Percentiles rank a stretch among this genome's conserved stretches.
phyloP scores from a whole-genome alignment of 768 basidiomycete species.

The Imleria badia region DNA sequence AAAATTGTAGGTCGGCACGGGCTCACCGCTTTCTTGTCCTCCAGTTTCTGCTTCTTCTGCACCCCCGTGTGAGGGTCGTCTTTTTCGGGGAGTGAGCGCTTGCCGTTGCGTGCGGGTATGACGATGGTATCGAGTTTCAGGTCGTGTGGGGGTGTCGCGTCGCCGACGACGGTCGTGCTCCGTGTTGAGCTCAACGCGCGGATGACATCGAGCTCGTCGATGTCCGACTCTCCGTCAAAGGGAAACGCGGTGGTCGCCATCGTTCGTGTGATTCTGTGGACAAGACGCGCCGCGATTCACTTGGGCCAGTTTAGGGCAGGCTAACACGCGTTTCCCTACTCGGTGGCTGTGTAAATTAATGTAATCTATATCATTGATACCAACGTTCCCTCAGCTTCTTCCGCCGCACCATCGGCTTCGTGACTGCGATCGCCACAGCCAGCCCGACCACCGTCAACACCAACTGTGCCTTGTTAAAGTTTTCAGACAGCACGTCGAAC shows the following conservation, averaged over 20 bases:
- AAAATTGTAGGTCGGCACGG: not conserved
- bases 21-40: conserved; percentile 43
- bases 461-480: conserved; percentile 91
- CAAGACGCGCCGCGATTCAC: not conserved
- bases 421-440: conserved; percentile 71
- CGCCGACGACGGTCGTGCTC: conserved; percentile 30
- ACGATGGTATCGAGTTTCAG: conserved; percentile 2
- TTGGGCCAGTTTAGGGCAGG: conserved; percentile 21
- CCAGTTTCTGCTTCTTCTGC: conserved; percentile 33
- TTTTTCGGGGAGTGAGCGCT: conserved; percentile 16
- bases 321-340: conserved; percentile 19
- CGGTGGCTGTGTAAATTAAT: conserved; percentile 12
- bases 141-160: conserved; percentile 22
- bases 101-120: conserved; percentile 14
- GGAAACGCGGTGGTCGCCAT: conserved; percentile 13
- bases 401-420: conserved; percentile 75
- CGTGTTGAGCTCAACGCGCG: conserved; percentile 23
- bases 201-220: conserved; percentile 34
- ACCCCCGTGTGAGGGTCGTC: not conserved
- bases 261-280: no score
- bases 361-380: conserved; percentile 42
- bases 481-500: conserved; percentile 90
- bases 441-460: conserved; percentile 78
- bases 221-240: conserved; percentile 10
- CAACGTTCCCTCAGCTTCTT: conserved; percentile 70